Percentiles rank a stretch among this genome's conserved stretches.
These are phyloP conservation scores for Clathrospora elynae DNA, from an alignment of 2,329 filamentous ascomycete genomes.

Conservation along the genomic window DNA sequence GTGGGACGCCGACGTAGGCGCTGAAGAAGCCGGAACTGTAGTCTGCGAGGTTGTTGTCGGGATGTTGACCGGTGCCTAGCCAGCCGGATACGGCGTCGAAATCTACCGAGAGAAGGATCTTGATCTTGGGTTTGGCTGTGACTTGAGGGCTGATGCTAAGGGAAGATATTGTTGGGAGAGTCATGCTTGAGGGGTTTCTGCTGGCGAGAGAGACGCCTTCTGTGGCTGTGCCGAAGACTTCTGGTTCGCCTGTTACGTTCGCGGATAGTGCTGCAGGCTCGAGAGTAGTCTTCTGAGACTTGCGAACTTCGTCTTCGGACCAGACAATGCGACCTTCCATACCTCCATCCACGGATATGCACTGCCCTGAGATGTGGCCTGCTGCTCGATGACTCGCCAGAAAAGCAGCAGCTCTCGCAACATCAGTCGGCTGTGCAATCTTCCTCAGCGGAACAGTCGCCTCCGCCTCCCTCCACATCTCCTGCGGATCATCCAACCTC, in stretches of 20 bases:
- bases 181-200: background rate
- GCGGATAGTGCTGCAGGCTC: slow-evolving; percentile 1
- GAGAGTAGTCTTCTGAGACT: slow-evolving; percentile 7
- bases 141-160: background rate
- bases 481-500: slow-evolving; percentile 56
- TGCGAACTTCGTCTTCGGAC: slow-evolving; percentile 51
- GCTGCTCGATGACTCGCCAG: slow-evolving; percentile 58
- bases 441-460: slow-evolving; percentile 57
- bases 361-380: slow-evolving; percentile 61
- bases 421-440: slow-evolving; percentile 56
- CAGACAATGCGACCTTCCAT: slow-evolving; percentile 59
- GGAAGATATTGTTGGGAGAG: background rate
- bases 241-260: slow-evolving; percentile 3
- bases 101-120: slow-evolving; percentile 54
- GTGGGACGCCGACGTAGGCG: slow-evolving; percentile 61
- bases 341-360: slow-evolving; percentile 57
- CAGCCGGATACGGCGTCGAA: slow-evolving; percentile 66
- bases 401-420: slow-evolving; percentile 57
- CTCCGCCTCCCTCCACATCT: slow-evolving; percentile 58
- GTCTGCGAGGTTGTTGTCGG: slow-evolving; percentile 61
- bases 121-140: slow-evolving; percentile 41
- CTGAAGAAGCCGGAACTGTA: slow-evolving; percentile 62
- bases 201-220: slow-evolving; percentile 15
- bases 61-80: slow-evolving; percentile 61
- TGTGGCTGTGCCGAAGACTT: slow-evolving; percentile 18